phyloP scores from a whole-genome alignment of 2,329 filamentous ascomycete genomes.

The Botryosphaeria agaves region DNA sequence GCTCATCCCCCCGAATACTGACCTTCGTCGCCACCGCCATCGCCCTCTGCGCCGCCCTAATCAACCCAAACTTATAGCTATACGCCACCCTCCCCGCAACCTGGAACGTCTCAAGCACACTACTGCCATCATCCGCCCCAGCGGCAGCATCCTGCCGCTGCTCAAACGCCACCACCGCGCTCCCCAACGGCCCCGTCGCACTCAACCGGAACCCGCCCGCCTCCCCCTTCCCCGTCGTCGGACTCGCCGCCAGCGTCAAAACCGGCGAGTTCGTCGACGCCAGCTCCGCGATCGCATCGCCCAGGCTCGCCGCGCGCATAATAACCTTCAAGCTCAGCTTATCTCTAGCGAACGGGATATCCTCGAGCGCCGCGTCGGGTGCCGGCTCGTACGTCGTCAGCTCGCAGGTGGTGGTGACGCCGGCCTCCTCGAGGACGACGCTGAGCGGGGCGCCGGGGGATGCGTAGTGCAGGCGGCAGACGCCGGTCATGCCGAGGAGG shows the following conservation, averaged over 20 bases:
- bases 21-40: constrained; percentile 90
- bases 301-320: constrained; percentile 61
- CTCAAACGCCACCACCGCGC: constrained; percentile 41
- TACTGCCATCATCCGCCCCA: constrained; percentile 8
- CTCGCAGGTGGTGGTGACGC: constrained; percentile 77
- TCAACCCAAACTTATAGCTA: constrained; percentile 70
- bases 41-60: constrained; percentile 75
- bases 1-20: constrained; percentile 69
- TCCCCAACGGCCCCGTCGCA: constrained; percentile 41
- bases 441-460: constrained; percentile 62
- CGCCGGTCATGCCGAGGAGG: constrained; percentile 65
- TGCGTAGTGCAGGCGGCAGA: constrained; percentile 68
- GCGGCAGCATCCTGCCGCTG: constrained; percentile 4
- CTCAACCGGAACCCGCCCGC: constrained; percentile 57
- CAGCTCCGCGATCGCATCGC: constrained; percentile 55
- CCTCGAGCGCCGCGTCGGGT: neutral
- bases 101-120: constrained; percentile 56
- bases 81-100: constrained; percentile 41
- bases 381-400: constrained; percentile 76
- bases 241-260: constrained; percentile 44
- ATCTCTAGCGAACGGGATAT: constrained; percentile 35
- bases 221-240: no score
- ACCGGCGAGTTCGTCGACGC: constrained; percentile 51
- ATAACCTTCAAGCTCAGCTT: constrained; percentile 82
- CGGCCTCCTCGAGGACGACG: constrained; percentile 71